phyloP scores from a whole-genome alignment of 2,329 filamentous ascomycete species.

The Alternaria postmessia region DNA sequence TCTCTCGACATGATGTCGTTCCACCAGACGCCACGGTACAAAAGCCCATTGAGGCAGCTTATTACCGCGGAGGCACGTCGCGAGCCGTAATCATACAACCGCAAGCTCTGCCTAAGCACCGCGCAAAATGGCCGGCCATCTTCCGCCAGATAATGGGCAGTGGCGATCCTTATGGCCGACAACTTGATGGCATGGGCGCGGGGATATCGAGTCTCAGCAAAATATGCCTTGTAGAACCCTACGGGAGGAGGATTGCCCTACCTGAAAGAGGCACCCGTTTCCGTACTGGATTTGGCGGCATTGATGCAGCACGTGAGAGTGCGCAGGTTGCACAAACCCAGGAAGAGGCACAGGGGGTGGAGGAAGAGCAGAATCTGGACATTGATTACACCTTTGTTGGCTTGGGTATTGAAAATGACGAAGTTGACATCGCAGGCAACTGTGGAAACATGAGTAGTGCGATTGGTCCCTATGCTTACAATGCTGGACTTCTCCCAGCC shows the following conservation, averaged over 20 bases:
- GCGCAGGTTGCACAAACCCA: conserved; percentile 8
- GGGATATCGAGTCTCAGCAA: conserved; percentile 75
- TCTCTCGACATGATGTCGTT: conserved; percentile 16
- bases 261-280: conserved; percentile 8
- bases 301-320: conserved; percentile 18
- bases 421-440: conserved; percentile 73
- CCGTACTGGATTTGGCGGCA: conserved; percentile 19
- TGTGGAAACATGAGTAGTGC: conserved; percentile 84
- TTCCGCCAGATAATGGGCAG: conserved; percentile 68
- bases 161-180: conserved; percentile 71
- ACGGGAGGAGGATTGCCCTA: conserved; percentile 12
- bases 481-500: conserved; percentile 60
- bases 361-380: conserved; percentile 49
- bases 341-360: conserved; percentile 1
- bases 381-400: conserved; percentile 77
- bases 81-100: conserved; percentile 68
- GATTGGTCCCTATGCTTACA: conserved; percentile 68
- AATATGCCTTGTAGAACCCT: conserved; percentile 68
- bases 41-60: conserved; percentile 56
- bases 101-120: conserved; percentile 60
- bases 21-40: conserved; percentile 22
- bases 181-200: conserved; percentile 76
- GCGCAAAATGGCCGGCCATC: conserved; percentile 60
- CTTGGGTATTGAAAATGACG: conserved; percentile 68
- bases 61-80: conserved; percentile 75